These are phyloP conservation scores for Elsinoe perseae DNA, from an alignment of 2,329 filamentous ascomycete species.

Conservation along the genomic window DNA sequence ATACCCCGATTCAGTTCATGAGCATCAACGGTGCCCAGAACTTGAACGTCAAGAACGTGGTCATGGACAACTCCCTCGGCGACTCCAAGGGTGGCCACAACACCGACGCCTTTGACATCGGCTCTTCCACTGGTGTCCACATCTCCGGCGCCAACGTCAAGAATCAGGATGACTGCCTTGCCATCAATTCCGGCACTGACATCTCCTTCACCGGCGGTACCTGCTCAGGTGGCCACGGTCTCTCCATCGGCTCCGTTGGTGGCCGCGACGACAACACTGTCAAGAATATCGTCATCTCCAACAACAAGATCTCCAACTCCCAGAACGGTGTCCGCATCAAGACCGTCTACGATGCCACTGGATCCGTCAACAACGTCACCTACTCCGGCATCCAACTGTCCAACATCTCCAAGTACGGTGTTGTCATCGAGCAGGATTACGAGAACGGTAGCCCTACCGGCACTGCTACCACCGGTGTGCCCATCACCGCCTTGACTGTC, in stretches of 20 bases:
- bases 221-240: constrained; percentile 45
- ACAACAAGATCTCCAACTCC: constrained; percentile 42
- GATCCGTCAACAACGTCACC: constrained; percentile 45
- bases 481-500: constrained; percentile 45
- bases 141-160: constrained; percentile 25
- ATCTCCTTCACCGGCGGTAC: constrained; percentile 35
- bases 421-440: constrained; percentile 55
- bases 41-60: constrained; percentile 44
- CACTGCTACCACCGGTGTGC: constrained; percentile 43
- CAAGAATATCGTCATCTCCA: constrained; percentile 44
- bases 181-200: constrained; percentile 34
- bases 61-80: constrained; percentile 52
- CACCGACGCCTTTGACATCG: constrained; percentile 28
- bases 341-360: constrained; percentile 43
- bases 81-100: constrained; percentile 31
- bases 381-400: constrained; percentile 47
- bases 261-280: constrained; percentile 43
- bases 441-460: constrained; percentile 42
- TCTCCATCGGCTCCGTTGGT: constrained; percentile 51
- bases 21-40: constrained; percentile 38
- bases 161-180: constrained; percentile 28
- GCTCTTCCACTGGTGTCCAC: constrained; percentile 21
- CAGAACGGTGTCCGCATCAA: constrained; percentile 48
- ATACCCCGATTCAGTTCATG: constrained; percentile 50
- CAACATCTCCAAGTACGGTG: constrained; percentile 46